phyloP scores from a whole-genome alignment of 352 stramenopile species.

The Pythium dissotocum region DNA sequence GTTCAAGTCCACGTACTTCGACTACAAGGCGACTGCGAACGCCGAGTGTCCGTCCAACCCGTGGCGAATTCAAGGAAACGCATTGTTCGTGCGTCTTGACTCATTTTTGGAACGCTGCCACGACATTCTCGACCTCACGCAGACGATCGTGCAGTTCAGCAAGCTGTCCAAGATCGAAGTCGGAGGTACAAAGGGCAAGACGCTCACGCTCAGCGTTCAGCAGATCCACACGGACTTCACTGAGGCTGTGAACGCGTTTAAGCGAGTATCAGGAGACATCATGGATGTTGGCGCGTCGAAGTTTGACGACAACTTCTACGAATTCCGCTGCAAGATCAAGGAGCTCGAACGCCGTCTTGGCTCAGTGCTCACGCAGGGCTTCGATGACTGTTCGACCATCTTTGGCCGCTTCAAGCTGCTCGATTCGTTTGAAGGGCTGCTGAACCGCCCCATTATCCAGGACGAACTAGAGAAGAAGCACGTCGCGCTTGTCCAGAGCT shows the following conservation, averaged over 20 bases:
- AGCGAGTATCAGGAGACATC: conserved; percentile 96
- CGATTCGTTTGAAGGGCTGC: conserved; percentile 95
- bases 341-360: conserved; percentile 96
- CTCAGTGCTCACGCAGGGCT: conserved; percentile 95
- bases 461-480: conserved; percentile 98
- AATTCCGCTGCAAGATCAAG: conserved; percentile 97
- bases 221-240: conserved; percentile 97
- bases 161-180: conserved; percentile 98
- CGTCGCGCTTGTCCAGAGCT: conserved; percentile 95
- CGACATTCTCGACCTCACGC: conserved; percentile 97
- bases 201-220: conserved; percentile 91
- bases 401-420: conserved; percentile 98
- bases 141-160: conserved; percentile 98
- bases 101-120: conserved; percentile 97
- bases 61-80: conserved; percentile 98
- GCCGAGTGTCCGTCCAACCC: conserved; percentile 97
- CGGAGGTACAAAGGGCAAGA: conserved; percentile 96
- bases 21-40: conserved; percentile 97
- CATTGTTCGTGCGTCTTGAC: conserved; percentile 96
- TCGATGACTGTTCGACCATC: conserved; percentile 97
- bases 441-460: conserved; percentile 96
- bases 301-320: conserved; percentile 98
- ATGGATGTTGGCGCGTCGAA: conserved; percentile 97
- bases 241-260: conserved; percentile 93
- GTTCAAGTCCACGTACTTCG: conserved; percentile 98